Base-by-base conservation (phyloP, 2,329 filamentous ascomycete species). In the Exophiala alcalophila region DNA sequence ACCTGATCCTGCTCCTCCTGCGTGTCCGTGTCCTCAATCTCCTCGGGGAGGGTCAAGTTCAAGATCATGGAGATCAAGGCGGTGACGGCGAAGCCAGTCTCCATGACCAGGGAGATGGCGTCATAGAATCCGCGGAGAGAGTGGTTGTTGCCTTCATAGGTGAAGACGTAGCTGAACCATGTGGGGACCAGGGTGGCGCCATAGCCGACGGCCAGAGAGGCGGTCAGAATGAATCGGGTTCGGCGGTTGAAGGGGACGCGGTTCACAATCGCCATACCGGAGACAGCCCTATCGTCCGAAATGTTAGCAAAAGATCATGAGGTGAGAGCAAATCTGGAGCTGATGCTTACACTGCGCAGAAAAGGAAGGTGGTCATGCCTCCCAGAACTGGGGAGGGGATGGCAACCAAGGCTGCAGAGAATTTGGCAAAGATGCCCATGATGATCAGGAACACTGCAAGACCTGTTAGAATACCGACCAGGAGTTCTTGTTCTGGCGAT, bases 21-120 rank as follows among this genome's bases (percentile, higher is more conserved):
- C 5, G 55, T 45, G 36, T 70, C 68, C 20, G 73, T 71, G 29
- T 86, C 83, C 55, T 87, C 86, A n/a, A 83, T 67, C 65, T 94
- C 88, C 57, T 86, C 82, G 0, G 81, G 78, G 11, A 94, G 66
- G 0, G 78, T 54, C 35, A 92, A 63, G 60, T 94, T 94, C 35
- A 95, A 70, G 15, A 86, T 63, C 59, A 92, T 72, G 36, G 80
- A 80, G 27, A 90, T 60, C 16, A 89, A 75, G 0, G 85, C 89
- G 0, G 85, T 83, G 14, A 94, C 72, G 2, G 67, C 67, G 29
- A 71, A 71, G 0, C 67, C 68, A 16, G 68, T 88, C 65, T 84
- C 77, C 77, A 88, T 82, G 44, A 89, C 71, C 27, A 90, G 68
- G 4, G 75, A 73, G 44, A 88, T 64, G 7, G 67, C 67, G 43